Base-by-base conservation (phyloP, 1,284 basidiomycete genomes). In the Pyrrhoderma noxium region DNA sequence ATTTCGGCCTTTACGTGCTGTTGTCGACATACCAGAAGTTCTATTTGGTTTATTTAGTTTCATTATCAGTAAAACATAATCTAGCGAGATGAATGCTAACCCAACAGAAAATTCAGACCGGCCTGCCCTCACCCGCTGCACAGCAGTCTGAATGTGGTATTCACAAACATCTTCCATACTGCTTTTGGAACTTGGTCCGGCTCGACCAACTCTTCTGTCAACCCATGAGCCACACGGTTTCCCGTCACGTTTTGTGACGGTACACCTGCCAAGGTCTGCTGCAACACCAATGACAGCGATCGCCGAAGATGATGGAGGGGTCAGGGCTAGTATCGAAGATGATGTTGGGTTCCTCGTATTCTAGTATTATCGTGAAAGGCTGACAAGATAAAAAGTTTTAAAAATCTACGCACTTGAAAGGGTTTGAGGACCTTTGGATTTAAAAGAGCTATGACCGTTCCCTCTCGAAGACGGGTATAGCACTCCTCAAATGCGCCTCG, bases 341-440 rank as follows among this genome's bases (percentile, higher is more conserved):
- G 2, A 85, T 85, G 66, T 89, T 86, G 1, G 88, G 86, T n/a
- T 66, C 71, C 52, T 80, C 74, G 34, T 66, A 65, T 18, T 76
- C 71, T 14, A 74, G 68, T 79, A 81, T 49, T 45, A 49, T 8
- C 40, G 25, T 35, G 5, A 31, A 11, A 31, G n/a, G 11, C 37
- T 31, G 11, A 5, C 27, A 5, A 5, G 9, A 27, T 50, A 9
- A 52, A 25, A 8, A 43, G 23, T 27, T 8, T 40, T 8, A 5
- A 40, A 25, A n/a, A n/a, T n/a, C n/a, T 13, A 66, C 75, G 47
- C 53, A 91, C 92, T 67, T 88, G 82, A 56, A 86, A 82, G 11
- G 92, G 91, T 60, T 89, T 89, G 50, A 95, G 70, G 36, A 98
- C 79, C 53, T 78, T 79, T 0, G 95, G 93, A 62, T 95, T 97